Evolutionary conservation across 345 rosid species (phyloP), one percentile per base, ranked within the genome.

Genomic region (Brassica carinata): DNA sequence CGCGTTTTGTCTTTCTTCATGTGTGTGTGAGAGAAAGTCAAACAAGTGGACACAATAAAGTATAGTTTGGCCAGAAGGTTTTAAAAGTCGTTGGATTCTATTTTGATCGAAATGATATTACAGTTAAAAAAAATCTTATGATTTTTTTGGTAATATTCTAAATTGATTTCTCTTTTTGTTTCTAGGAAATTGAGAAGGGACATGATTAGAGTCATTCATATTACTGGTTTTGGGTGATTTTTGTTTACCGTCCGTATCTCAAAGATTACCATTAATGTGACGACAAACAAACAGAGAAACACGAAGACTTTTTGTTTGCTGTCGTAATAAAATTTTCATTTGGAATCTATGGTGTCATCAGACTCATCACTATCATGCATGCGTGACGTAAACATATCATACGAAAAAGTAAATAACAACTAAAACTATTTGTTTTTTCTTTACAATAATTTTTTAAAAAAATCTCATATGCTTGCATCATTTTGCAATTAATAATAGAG

Each of bases 51-150:
- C 43, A 64, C 45, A 36, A 69, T 14, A 66, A 14, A 4, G 30
- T 51, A 8, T 70, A 18, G 73, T 81, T 70, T 48, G 73, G 77
- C 68, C 27, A 57, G 71, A 75, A 65, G 80, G 66, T 71, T 51
- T 43, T 17, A 51, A 40, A 61, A 64, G 83, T 75, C 80, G 72
- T 81, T 75, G 61, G 75, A 80, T 80, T 81, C 70, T 51, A 64
- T 53, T 67, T 30, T 80, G 59, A 74, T 69, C 8, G 0, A n/a
- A 23, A 59, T n/a, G 7, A 55, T 33, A 55, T 6, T 73, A 73
- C 26, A 55, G 61, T 48, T 48, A 14, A 14, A 0, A 34, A 3
- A 59, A 36, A 67, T 72, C 58, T 57, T 27, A 7, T 18, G n/a
- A 64, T 79, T 72, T 51, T 67, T 73, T 73, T 59, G 74, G 51